A percentile compares a stretch with the other conserved stretches of the same genome.
phyloP scores from a whole-genome alignment of 129 eudicot genomes.

The Apium graveolens region DNA sequence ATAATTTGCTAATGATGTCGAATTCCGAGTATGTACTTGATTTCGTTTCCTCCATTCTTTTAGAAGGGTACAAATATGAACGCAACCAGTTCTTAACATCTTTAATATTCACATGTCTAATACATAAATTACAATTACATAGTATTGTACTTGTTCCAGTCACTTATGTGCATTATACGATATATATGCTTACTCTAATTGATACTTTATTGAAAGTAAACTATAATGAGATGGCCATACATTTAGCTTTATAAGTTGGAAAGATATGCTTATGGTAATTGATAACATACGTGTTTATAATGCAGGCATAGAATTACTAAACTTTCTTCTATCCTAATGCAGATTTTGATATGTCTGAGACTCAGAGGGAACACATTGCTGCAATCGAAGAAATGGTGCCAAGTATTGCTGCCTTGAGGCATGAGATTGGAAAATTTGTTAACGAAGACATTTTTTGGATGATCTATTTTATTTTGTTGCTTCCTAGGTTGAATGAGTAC shows the following conservation, averaged over 20 bases:
- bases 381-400: constrained; percentile 55
- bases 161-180: no score
- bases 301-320: constrained; percentile 1
- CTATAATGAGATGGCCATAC: background rate
- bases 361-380: constrained; percentile 57
- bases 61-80: background rate
- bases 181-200: no score
- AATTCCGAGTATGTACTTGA: no score
- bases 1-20: background rate
- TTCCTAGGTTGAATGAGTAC: constrained; percentile 56
- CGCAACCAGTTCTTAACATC: background rate
- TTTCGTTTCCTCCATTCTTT: background rate
- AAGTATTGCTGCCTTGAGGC: constrained; percentile 42
- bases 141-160: background rate
- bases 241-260: background rate
- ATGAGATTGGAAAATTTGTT: constrained; percentile 25
- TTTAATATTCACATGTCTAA: background rate
- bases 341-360: constrained; percentile 48
- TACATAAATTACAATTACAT: background rate
- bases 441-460: constrained; percentile 61
- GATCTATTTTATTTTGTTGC: constrained; percentile 61
- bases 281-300: background rate
- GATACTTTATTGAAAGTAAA: background rate
- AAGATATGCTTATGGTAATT: background rate
- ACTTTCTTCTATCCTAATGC: constrained; percentile 15